These are phyloP conservation scores for Thozetella sp. DNA, from an alignment of 495 filamentous ascomycete species.

Conservation along the genomic window DNA sequence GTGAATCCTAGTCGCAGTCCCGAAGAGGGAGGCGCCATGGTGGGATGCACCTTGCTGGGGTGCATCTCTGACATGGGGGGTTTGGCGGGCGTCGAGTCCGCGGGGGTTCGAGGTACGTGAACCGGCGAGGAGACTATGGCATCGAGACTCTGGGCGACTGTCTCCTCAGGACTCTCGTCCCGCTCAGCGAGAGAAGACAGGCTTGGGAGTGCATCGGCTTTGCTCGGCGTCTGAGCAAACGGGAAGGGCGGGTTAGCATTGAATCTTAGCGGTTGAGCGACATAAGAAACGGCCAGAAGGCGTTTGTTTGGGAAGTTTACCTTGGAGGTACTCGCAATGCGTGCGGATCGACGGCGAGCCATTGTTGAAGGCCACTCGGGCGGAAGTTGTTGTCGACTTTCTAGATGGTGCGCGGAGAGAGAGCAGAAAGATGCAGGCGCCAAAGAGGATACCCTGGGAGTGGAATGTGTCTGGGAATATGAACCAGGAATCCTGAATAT, in stretches of 20 bases:
- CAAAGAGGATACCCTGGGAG: background rate
- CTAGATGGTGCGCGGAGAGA: background rate
- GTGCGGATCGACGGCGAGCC: slow-evolving; percentile 49
- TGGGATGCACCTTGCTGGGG: slow-evolving; percentile 71
- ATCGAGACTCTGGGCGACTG: slow-evolving; percentile 21
- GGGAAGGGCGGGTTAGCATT: slow-evolving; percentile 11
- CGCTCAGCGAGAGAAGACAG: slow-evolving; percentile 45
- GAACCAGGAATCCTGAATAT: slow-evolving; percentile 10
- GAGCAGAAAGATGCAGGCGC: background rate
- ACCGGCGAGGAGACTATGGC: slow-evolving; percentile 43
- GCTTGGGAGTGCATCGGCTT: slow-evolving; percentile 19
- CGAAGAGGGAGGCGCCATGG: slow-evolving; percentile 68
- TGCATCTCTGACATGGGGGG: slow-evolving; percentile 74
- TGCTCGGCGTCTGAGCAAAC: slow-evolving; percentile 17
- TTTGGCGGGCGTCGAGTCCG: slow-evolving; percentile 46
- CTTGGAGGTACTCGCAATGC: slow-evolving; percentile 43
- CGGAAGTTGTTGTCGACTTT: background rate
- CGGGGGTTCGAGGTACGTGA: slow-evolving; percentile 39
- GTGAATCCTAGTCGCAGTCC: slow-evolving; percentile 69
- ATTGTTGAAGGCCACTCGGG: slow-evolving; percentile 18
- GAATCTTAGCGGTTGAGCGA: slow-evolving; percentile 6
- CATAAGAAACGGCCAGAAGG: slow-evolving; percentile 1
- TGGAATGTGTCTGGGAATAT: background rate
- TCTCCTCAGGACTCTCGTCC: slow-evolving; percentile 27
- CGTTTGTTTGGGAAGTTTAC: slow-evolving; percentile 28